These are phyloP conservation scores for Cucurbita maxima DNA, from an alignment of 306 rosid species.

Conservation along the genomic window DNA sequence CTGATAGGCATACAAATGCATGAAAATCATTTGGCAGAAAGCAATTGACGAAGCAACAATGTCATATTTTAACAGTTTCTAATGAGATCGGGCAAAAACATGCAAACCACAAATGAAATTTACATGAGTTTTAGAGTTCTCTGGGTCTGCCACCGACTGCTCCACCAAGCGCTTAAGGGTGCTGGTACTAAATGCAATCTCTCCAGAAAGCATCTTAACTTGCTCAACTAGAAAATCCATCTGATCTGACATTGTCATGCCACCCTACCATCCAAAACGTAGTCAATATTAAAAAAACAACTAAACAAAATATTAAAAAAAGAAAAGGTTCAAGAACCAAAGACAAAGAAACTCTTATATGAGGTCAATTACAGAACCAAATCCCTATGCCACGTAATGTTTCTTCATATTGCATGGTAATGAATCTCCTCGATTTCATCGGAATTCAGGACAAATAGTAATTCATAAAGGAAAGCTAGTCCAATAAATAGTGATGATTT, in stretches of 20 bases:
- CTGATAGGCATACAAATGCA: background rate
- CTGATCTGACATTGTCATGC: constrained; percentile 88
- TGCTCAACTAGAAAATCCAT: constrained; percentile 96
- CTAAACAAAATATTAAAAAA: background rate
- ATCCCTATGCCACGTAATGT: background rate
- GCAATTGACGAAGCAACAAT: background rate
- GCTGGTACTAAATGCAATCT: constrained; percentile 90
- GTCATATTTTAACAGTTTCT: background rate
- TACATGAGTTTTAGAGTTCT: constrained; percentile 69
- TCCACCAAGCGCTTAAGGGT: constrained; percentile 91
- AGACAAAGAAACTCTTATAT: background rate
- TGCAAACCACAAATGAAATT: background rate
- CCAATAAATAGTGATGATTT: background rate
- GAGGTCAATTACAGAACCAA: background rate
- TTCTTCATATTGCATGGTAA: background rate
- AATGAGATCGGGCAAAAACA: background rate
- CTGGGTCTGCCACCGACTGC: constrained; percentile 74
- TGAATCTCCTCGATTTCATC: background rate
- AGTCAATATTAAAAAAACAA: background rate
- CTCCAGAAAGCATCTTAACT: constrained; percentile 99
- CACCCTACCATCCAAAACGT: constrained; percentile 40
- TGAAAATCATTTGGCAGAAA: background rate
- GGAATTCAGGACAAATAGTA: background rate
- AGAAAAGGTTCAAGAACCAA: background rate
- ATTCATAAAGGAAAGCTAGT: background rate